A percentile compares a stretch with the other conserved stretches of the same genome.
These are phyloP conservation scores for Plasmodium falciparum DNA, from an alignment of 169 alveolate species.

Conservation along the genomic window DNA sequence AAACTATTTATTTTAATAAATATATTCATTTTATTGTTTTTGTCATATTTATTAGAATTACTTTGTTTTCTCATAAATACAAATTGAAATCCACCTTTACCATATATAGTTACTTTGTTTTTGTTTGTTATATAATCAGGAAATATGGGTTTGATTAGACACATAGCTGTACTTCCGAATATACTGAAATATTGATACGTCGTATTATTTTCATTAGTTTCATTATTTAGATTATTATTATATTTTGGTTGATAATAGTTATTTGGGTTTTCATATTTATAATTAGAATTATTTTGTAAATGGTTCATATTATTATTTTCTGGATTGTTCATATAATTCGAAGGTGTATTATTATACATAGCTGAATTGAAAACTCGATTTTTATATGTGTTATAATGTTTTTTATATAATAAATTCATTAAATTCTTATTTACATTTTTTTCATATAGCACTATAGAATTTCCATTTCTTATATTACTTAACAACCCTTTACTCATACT, in stretches of 20 bases:
- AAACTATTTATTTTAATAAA: slow-evolving; percentile 56
- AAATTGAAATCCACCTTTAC: slow-evolving; percentile 76
- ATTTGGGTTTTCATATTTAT: slow-evolving; percentile 25
- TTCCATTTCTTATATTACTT: neutral
- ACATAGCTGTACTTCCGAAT: slow-evolving; percentile 76
- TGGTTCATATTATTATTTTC: slow-evolving; percentile 24
- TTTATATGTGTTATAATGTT: slow-evolving; percentile 59
- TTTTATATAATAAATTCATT: slow-evolving; percentile 9
- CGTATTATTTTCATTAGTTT: slow-evolving; percentile 29
- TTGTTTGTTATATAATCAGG: slow-evolving; percentile 64
- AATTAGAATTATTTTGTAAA: slow-evolving; percentile 2
- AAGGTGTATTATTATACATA: slow-evolving; percentile 22
- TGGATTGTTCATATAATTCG: slow-evolving; percentile 26
- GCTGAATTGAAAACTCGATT: slow-evolving; percentile 29
- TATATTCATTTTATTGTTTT: slow-evolving; percentile 64
- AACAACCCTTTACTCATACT: slow-evolving; percentile 12
- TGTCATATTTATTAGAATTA: slow-evolving; percentile 67
- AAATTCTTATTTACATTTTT: slow-evolving; percentile 8
- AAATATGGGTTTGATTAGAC: slow-evolving; percentile 61
- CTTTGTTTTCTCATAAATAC: slow-evolving; percentile 74
- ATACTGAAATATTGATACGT: slow-evolving; percentile 74
- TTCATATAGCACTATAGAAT: neutral
- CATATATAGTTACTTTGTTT: slow-evolving; percentile 68
- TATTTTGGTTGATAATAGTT: slow-evolving; percentile 41
- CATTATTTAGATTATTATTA: slow-evolving; percentile 5